Conservation (phyloP, 2,329 filamentous ascomycete species). For the Hypoxylon sp. region DNA sequence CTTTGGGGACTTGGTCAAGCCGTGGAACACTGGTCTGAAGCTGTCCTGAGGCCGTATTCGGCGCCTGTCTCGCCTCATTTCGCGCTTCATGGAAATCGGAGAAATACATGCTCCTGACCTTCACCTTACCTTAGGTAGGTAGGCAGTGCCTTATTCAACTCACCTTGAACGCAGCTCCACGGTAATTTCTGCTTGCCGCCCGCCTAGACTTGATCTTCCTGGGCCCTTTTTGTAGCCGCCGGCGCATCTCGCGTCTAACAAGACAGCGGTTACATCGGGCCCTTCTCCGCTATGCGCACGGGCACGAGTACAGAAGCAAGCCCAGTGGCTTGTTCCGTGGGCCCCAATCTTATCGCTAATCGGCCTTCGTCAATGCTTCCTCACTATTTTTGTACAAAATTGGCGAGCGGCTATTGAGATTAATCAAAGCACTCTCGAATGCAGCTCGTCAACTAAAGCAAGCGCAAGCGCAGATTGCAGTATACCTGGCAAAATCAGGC, state of each 20-base stretch:
- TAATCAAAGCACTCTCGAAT: neutral
- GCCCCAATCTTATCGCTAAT: constrained; percentile 34
- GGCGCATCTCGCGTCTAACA: constrained; percentile 30
- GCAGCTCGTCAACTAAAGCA: constrained; percentile 40
- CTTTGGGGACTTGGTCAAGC: neutral
- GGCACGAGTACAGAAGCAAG: constrained; percentile 7
- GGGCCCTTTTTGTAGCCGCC: constrained; percentile 21
- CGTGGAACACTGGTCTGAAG: constrained; percentile 21
- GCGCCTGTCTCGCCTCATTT: constrained; percentile 28
- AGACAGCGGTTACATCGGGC: constrained; percentile 14
- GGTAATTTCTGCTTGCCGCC: constrained; percentile 19
- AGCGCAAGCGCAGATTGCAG: constrained; percentile 41
- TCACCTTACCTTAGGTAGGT: constrained; percentile 19
- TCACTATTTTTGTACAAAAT: constrained; percentile 36
- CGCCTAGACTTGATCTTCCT: constrained; percentile 23
- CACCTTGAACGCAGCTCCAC: constrained; percentile 29
- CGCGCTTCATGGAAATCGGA: constrained; percentile 9
- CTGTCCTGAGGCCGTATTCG: constrained; percentile 25
- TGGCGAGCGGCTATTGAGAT: constrained; percentile 34
- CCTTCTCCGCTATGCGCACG: constrained; percentile 8
- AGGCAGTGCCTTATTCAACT: constrained; percentile 22
- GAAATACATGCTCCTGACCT: constrained; percentile 5
- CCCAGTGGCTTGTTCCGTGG: constrained; percentile 17
- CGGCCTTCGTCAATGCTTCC: constrained; percentile 19
- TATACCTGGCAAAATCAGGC: constrained; percentile 4